These are phyloP conservation scores for Parathielavia appendiculata DNA, from an alignment of 495 filamentous ascomycete genomes.

Conservation along the genomic window DNA sequence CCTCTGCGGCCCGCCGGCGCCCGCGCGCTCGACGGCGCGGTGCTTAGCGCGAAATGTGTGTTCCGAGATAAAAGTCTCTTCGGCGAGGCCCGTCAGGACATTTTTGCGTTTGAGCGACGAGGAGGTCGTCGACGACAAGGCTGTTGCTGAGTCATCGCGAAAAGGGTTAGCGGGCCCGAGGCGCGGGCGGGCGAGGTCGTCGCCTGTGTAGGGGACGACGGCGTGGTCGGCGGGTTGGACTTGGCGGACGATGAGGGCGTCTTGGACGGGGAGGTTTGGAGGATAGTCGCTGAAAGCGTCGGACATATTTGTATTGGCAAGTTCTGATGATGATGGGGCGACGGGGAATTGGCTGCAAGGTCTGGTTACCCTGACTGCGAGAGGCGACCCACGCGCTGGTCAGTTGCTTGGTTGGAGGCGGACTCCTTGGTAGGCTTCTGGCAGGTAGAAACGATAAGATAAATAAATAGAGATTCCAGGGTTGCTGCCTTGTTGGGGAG, in stretches of 20 bases:
- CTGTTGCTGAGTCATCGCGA: constrained; percentile 49
- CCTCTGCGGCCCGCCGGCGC: constrained; percentile 36
- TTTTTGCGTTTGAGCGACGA: constrained; percentile 66
- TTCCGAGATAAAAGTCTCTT: constrained; percentile 85
- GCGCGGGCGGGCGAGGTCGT: constrained; percentile 60
- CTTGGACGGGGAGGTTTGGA: constrained; percentile 52
- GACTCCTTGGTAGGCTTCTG: neutral
- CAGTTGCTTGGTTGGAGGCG: neutral
- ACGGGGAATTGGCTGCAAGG: neutral
- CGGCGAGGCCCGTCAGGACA: constrained; percentile 81
- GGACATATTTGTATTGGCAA: constrained; percentile 38
- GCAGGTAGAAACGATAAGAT: neutral
- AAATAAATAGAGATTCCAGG: neutral
- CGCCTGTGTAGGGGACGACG: constrained; percentile 60
- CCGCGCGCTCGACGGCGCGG: constrained; percentile 59
- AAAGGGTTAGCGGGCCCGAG: constrained; percentile 81
- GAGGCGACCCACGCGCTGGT: neutral
- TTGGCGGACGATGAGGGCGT: constrained; percentile 50
- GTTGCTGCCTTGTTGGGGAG: no score
- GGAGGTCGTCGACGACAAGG: neutral
- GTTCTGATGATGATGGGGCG: neutral
- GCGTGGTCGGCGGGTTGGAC: constrained; percentile 48
- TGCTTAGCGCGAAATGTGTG: constrained; percentile 80
- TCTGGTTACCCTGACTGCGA: neutral
- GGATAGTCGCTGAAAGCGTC: constrained; percentile 50